phyloP scores from a whole-genome alignment of 1,284 basidiomycete species.

The Sporisorium reilianum region DNA sequence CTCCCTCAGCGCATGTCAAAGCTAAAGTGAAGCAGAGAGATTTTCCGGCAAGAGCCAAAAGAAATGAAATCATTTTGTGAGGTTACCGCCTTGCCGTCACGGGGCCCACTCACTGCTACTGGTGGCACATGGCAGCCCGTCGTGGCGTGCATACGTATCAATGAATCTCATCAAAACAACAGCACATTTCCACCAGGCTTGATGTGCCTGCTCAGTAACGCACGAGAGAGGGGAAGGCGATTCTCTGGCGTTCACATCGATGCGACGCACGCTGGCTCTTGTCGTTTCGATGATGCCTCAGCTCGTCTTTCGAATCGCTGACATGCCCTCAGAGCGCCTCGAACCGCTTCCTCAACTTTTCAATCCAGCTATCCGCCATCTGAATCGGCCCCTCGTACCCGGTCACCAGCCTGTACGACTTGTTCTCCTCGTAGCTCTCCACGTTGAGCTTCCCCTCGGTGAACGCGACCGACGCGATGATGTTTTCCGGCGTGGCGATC shows the following conservation, averaged over 20 bases:
- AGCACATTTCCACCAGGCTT: no score
- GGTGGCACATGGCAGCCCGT: no score
- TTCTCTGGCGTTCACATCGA: no score
- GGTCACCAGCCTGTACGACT: conserved; percentile 61
- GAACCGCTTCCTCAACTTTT: conserved; percentile 34
- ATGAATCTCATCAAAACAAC: no score
- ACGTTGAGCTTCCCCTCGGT: conserved; percentile 51
- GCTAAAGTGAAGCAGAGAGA: not conserved
- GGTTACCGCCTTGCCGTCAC: not conserved
- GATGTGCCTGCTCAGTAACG: no score
- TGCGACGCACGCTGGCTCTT: no score
- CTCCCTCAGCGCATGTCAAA: not conserved
- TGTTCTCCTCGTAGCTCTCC: conserved; percentile 63
- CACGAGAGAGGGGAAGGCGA: no score
- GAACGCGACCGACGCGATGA: conserved; percentile 64
- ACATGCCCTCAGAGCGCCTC: conserved; percentile 19
- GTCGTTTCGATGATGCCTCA: no score
- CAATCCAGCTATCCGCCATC: conserved; percentile 50
- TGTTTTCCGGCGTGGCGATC: conserved; percentile 63
- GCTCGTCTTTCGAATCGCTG: no score
- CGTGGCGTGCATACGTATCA: no score
- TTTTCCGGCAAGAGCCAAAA: not conserved
- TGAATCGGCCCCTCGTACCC: conserved; percentile 61
- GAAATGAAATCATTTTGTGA: not conserved
- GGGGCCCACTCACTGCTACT: no score